A percentile compares a stretch with the other conserved stretches of the same genome.
Evolutionary conservation across 2,329 filamentous ascomycete species (phyloP).

Genomic region (Leptographium lundbergii): DNA sequence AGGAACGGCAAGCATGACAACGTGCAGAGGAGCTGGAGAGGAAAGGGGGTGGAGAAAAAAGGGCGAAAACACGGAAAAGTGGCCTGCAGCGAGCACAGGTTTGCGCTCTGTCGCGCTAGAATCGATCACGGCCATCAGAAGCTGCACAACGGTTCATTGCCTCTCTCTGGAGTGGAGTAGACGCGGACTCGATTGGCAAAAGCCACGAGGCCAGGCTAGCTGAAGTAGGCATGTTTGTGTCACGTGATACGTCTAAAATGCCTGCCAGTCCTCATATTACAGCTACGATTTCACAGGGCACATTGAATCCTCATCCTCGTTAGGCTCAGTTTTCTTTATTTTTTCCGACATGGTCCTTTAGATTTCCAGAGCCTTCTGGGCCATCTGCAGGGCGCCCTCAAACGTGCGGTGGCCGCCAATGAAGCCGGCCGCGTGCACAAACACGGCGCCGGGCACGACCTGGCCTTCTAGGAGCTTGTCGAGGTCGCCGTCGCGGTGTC

Average conservation of each 20-base stretch:
- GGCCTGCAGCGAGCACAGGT: background rate
- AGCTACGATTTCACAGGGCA: no score
- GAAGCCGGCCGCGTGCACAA: slow-evolving; percentile 89
- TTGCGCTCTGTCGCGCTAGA: slow-evolving; percentile 4
- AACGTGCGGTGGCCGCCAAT: slow-evolving; percentile 92
- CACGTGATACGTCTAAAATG: no score
- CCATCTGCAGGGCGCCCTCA: slow-evolving; percentile 80
- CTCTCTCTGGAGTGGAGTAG: background rate
- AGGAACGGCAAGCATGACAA: background rate
- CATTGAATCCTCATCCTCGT: no score
- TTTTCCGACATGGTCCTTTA: slow-evolving; percentile 10
- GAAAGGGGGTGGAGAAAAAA: slow-evolving; percentile 1
- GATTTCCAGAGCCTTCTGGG: slow-evolving; percentile 53
- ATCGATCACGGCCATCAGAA: slow-evolving; percentile 1
- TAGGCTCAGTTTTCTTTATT: background rate
- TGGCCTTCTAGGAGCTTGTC: slow-evolving; percentile 53
- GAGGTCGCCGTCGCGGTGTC: slow-evolving; percentile 74
- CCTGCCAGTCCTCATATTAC: no score
- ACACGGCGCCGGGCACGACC: slow-evolving; percentile 64
- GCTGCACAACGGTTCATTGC: background rate
- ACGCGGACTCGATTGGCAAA: no score
- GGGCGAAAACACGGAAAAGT: slow-evolving; percentile 1
- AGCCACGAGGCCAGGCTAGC: no score
- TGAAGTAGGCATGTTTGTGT: no score
- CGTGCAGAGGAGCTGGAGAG: background rate